Percentiles rank a stretch among this genome's conserved stretches.
Evolutionary conservation across 768 basidiomycete species (phyloP).

Genomic region (Tricholoma bakamatsutake): DNA sequence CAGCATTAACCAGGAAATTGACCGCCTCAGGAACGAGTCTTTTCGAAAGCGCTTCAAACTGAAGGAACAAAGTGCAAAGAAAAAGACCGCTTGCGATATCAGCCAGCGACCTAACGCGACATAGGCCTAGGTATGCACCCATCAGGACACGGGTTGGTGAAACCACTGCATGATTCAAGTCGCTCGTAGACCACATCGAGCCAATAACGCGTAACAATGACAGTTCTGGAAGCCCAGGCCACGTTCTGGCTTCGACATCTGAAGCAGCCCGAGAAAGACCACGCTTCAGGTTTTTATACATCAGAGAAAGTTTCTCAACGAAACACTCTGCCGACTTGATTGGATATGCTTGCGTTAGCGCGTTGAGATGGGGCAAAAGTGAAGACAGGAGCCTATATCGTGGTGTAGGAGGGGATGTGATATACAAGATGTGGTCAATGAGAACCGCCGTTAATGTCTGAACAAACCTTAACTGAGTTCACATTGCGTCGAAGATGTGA

Average conservation of each 20-base stretch:
- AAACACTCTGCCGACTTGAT: slow-evolving; percentile 74
- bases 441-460: slow-evolving; percentile 74
- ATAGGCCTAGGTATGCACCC: slow-evolving; percentile 85
- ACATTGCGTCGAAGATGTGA: not conserved
- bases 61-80: slow-evolving; percentile 75
- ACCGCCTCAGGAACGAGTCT: slow-evolving; percentile 85
- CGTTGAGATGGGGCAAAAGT: slow-evolving; percentile 72
- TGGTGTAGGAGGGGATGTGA: slow-evolving; percentile 59
- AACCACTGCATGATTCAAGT: slow-evolving; percentile 85
- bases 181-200: slow-evolving; percentile 87
- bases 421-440: slow-evolving; percentile 81
- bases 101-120: slow-evolving; percentile 64
- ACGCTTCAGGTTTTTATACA: slow-evolving; percentile 90
- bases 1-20: slow-evolving; percentile 69
- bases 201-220: slow-evolving; percentile 77
- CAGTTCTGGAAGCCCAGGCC: slow-evolving; percentile 84
- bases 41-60: slow-evolving; percentile 83
- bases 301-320: slow-evolving; percentile 74
- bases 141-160: slow-evolving; percentile 85
- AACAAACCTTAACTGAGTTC: not conserved
- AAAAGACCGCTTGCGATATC: slow-evolving; percentile 88
- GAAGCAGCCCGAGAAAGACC: slow-evolving; percentile 71
- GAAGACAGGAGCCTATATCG: slow-evolving; percentile 53
- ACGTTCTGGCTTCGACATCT: slow-evolving; percentile 64
- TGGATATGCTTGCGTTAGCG: slow-evolving; percentile 78